A percentile compares a stretch with the other conserved stretches of the same genome.
Conservation (phyloP, 306 rosid genomes). For the Quercus agrifolia region DNA sequence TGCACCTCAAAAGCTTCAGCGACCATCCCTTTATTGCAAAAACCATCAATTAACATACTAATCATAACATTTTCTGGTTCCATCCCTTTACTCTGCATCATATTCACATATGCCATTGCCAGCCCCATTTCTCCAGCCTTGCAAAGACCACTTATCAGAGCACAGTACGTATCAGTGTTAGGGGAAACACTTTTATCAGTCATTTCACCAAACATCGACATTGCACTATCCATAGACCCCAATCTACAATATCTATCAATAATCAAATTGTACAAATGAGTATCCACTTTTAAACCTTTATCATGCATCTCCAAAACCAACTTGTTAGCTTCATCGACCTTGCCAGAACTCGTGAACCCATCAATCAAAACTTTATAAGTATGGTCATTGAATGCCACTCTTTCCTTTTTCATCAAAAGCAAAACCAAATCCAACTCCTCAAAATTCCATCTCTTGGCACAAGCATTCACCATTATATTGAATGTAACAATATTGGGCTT, state of each 20-base stretch:
- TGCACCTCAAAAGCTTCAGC: constrained; percentile 24
- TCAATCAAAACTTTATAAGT: constrained; percentile 23
- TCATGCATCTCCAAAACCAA: constrained; percentile 31
- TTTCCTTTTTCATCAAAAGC: constrained; percentile 33
- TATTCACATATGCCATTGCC: constrained; percentile 17
- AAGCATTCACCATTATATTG: constrained; percentile 28
- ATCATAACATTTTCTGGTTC: constrained; percentile 7
- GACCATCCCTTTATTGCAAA: constrained; percentile 19
- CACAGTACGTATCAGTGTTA: constrained; percentile 19
- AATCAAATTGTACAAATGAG: constrained; percentile 24
- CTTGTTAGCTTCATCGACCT: constrained; percentile 11
- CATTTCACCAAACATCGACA: constrained; percentile 23
- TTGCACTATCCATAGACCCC: constrained; percentile 14
- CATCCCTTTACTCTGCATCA: constrained; percentile 21
- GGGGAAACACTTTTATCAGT: constrained; percentile 12
- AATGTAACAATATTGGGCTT: constrained; percentile 28
- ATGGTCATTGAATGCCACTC: constrained; percentile 7
- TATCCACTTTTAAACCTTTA: constrained; percentile 17
- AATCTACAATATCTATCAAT: constrained; percentile 10
- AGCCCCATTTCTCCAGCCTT: constrained; percentile 22
- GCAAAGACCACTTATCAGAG: constrained; percentile 22
- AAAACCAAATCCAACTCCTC: constrained; percentile 29
- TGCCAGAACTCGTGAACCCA: constrained; percentile 30
- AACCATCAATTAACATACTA: constrained; percentile 14
- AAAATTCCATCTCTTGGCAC: constrained; percentile 35